Evolutionary conservation across 2,329 filamentous ascomycete species (phyloP).

Genomic region (Beauveria bassiana): DNA sequence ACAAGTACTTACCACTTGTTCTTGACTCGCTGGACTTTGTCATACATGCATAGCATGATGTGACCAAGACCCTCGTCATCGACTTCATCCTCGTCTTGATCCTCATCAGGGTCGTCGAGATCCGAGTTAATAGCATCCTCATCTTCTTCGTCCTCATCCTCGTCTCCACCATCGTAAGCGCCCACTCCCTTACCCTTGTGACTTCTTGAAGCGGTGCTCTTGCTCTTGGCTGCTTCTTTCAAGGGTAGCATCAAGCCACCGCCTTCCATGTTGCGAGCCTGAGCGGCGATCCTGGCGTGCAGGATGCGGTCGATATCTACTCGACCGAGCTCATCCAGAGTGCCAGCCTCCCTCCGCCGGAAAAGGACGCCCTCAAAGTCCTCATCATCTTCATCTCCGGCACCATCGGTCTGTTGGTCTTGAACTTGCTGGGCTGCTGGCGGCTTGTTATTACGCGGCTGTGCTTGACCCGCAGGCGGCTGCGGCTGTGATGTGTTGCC

Average conservation of each 20-base stretch:
- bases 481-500: slow-evolving; percentile 19
- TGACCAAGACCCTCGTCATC: slow-evolving; percentile 77
- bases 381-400: slow-evolving; percentile 47
- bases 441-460: slow-evolving; percentile 27
- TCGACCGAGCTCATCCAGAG: slow-evolving; percentile 47
- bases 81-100: slow-evolving; percentile 74
- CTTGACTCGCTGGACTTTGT: slow-evolving; percentile 98
- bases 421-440: slow-evolving; percentile 17
- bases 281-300: slow-evolving; percentile 57
- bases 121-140: slow-evolving; percentile 99
- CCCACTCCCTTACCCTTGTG: slow-evolving; percentile 28
- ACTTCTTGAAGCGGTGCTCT: slow-evolving; percentile 13
- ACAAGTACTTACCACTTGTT: slow-evolving; percentile 70
- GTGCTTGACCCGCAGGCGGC: slow-evolving; percentile 20
- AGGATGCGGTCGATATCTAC: slow-evolving; percentile 62
- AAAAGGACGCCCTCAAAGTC: slow-evolving; percentile 53
- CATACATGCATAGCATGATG: slow-evolving; percentile 98
- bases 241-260: slow-evolving; percentile 70
- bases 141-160: slow-evolving; percentile 57
- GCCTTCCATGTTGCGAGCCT: slow-evolving; percentile 62
- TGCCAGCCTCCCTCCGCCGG: slow-evolving; percentile 45
- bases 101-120: slow-evolving; percentile 88
- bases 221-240: slow-evolving; percentile 40
- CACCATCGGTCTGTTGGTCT: slow-evolving; percentile 65
- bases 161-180: slow-evolving; percentile 57